Base-by-base conservation (phyloP, 2,329 filamentous ascomycete species). In the Scytalidium lignicola region DNA sequence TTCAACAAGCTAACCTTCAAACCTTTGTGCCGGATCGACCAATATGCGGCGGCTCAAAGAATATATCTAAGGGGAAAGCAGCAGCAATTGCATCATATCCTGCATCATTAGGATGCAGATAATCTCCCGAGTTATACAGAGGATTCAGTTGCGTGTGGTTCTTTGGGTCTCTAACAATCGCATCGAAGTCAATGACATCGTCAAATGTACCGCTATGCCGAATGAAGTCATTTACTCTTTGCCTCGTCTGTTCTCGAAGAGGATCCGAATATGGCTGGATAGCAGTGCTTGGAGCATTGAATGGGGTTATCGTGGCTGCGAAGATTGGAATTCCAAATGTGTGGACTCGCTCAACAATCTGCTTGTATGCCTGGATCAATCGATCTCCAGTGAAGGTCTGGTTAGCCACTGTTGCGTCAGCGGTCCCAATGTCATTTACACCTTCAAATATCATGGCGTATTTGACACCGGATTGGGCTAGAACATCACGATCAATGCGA, bases 381-480 rank as follows among this genome's bases (percentile, higher is more conserved):
- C 65, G 58, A 46, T 74, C 72, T 13, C 73, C 78, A 9, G 83
- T 67, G 3, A 63, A 58, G 2, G 64, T 63, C 57, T 85, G 82
- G 1, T 73, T 70, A 1, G 61, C 64, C 1, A 66, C 43, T 19
- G 75, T 74, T 0, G 73, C 58, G 2, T 67, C 65, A 0, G 72
- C 75, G 1, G 64, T 68, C 3, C 83, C 83, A 49, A 88, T 85
- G 58, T 87, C 83, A 58, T 86, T 86, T 22, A 87, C 81, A 18
- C 83, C 83, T 62, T 85, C 80, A 61, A 85, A 87, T 32, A 86
- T 72, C 67, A 87, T 74, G 19, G 77, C 77, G 58, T 83, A 85
- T 55, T 71, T 71, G 2, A 82, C 75, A 3, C 78, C 78, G 0
- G 76, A 70, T 26, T 80, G 76, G 0, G 75, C 63, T 2, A 87